Conservation (phyloP, 2,329 filamentous ascomycete genomes). For the Endoconidiophora polonica region DNA sequence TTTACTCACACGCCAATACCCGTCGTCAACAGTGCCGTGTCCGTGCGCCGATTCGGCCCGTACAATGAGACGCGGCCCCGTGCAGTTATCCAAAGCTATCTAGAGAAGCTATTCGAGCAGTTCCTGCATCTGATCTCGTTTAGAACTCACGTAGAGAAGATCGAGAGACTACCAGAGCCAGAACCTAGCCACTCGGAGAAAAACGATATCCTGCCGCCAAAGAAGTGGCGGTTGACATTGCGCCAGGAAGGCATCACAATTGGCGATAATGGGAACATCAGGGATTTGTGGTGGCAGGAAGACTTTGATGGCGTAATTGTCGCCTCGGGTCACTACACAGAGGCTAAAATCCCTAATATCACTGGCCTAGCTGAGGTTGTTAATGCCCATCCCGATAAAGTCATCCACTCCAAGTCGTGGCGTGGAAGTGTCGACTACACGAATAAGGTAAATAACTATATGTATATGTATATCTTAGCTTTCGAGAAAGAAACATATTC, state of each 20-base stretch:
- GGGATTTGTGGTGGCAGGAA: constrained; percentile 25
- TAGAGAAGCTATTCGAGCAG: constrained; percentile 3
- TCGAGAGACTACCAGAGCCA: background rate
- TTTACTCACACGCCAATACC: constrained; percentile 36
- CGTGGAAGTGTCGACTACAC: constrained; percentile 17
- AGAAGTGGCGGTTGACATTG: constrained; percentile 32
- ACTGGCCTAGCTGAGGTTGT: constrained; percentile 23
- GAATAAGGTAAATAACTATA: constrained; percentile 14
- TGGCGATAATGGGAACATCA: constrained; percentile 11
- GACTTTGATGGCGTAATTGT: constrained; percentile 25
- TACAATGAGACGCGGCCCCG: constrained; percentile 3
- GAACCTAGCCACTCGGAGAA: background rate
- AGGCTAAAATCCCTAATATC: constrained; percentile 24
- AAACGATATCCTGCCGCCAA: background rate
- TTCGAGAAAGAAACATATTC: constrained; percentile 7
- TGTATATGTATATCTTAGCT: constrained; percentile 13
- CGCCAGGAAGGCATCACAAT: constrained; percentile 22
- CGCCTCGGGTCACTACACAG: constrained; percentile 25
- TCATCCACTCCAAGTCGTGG: constrained; percentile 26
- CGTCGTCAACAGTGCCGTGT: constrained; percentile 14
- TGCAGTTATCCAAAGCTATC: background rate
- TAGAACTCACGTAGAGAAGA: constrained; percentile 1
- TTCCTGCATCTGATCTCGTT: constrained; percentile 2
- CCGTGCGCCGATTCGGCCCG: constrained; percentile 10
- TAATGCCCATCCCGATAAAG: constrained; percentile 20